A percentile compares a stretch with the other conserved stretches of the same genome.
Conservation (phyloP, 257 asterid species). For the Solanum bulbocastanum region DNA sequence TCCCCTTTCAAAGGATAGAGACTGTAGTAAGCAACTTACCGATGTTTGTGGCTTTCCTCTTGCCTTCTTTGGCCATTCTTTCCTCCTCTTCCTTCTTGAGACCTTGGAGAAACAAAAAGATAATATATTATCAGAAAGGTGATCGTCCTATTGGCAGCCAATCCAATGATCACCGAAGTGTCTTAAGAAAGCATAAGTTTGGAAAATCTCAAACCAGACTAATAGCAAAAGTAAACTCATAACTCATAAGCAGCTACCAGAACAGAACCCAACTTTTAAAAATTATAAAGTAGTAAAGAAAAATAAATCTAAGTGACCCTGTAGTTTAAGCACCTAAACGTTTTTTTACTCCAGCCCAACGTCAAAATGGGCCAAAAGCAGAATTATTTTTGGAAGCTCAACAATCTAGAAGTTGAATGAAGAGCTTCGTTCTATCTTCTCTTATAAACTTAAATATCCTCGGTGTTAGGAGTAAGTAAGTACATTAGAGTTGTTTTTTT, state of each 20-base stretch:
- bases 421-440: background rate
- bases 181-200: background rate
- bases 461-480: background rate
- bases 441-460: background rate
- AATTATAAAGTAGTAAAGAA: background rate
- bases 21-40: conserved; percentile 32
- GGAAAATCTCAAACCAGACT: background rate
- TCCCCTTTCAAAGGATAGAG: background rate
- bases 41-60: conserved; percentile 25
- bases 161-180: background rate
- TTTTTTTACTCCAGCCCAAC: background rate
- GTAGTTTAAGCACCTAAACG: background rate
- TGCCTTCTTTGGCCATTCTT: conserved; percentile 48
- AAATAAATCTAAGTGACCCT: background rate
- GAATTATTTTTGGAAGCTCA: background rate
- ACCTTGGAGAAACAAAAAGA: conserved; percentile 28
- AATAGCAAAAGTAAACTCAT: background rate
- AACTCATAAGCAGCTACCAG: background rate
- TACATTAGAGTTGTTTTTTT: background rate
- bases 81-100: conserved; percentile 91
- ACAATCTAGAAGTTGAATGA: background rate
- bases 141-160: background rate
- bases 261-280: background rate
- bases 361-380: background rate
- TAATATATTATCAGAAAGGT: background rate